These are phyloP conservation scores for Casuarina glauca DNA, from an alignment of 306 rosid genomes.

Conservation along the genomic window DNA sequence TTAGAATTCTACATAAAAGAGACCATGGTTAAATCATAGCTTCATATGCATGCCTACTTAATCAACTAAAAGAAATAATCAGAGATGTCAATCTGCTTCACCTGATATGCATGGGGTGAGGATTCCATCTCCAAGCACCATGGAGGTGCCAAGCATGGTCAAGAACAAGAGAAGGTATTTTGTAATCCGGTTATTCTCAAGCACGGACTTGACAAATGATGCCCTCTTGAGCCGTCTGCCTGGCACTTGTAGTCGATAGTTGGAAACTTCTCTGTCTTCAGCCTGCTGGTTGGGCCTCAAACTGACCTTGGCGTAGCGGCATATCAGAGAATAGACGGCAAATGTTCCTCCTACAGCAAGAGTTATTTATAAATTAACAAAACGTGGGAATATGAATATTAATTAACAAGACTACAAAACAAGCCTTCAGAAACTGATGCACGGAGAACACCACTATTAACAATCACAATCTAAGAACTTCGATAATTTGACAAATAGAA, in stretches of 20 bases:
- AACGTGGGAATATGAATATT: not conserved
- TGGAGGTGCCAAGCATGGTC: conserved; percentile 19
- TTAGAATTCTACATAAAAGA: not conserved
- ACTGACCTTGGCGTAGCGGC: conserved; percentile 11
- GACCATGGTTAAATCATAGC: no score
- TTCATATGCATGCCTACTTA: no score
- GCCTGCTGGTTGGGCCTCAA: conserved; percentile 31
- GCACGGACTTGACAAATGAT: conserved; percentile 14
- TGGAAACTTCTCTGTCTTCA: conserved; percentile 36
- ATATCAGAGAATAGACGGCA: no score
- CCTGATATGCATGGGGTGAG: conserved; percentile 46
- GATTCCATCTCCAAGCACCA: no score
- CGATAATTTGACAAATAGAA: no score
- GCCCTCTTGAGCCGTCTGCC: conserved; percentile 9
- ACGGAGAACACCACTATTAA: no score
- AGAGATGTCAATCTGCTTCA: no score
- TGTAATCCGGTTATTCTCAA: conserved; percentile 24
- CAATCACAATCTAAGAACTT: no score
- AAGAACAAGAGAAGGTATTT: conserved; percentile 25
- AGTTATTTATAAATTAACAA: no score
- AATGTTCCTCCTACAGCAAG: no score
- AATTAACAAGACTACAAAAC: not conserved
- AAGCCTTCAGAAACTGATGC: not conserved
- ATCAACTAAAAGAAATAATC: no score
- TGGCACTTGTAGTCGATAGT: conserved; percentile 25